Percentiles rank a stretch among this genome's conserved stretches.
These are phyloP conservation scores for Colletotrichum liriopes DNA, from an alignment of 2,329 filamentous ascomycete species.

Conservation along the genomic window DNA sequence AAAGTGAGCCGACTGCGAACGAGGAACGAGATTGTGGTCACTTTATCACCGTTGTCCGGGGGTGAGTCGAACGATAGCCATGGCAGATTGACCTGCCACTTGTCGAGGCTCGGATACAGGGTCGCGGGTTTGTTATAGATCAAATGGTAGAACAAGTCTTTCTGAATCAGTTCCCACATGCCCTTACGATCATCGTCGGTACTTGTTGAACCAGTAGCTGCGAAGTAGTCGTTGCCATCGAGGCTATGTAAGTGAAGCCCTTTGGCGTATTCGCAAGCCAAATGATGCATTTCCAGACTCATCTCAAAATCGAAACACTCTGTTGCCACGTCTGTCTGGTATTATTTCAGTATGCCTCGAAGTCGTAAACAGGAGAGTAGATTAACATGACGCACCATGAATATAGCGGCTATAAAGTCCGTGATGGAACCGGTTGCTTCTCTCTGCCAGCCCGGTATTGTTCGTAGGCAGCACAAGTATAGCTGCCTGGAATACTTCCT, in stretches of 20 bases:
- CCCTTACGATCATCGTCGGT: constrained; percentile 48
- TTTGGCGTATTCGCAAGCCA: constrained; percentile 51
- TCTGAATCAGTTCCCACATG: constrained; percentile 53
- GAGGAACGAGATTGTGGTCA: constrained; percentile 50
- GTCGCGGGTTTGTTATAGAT: constrained; percentile 51
- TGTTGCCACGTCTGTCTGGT: constrained; percentile 48
- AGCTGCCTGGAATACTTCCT: constrained; percentile 46
- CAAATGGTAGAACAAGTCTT: constrained; percentile 52
- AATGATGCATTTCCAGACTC: constrained; percentile 50
- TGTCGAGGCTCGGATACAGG: constrained; percentile 46
- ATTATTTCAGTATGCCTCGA: rapidly evolving
- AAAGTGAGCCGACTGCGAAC: constrained; percentile 50
- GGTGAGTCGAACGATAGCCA: constrained; percentile 49
- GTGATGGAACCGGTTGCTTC: constrained; percentile 51
- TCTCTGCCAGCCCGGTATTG: constrained; percentile 50
- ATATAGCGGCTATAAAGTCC: constrained; percentile 51
- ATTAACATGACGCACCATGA: constrained; percentile 44
- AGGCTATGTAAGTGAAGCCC: constrained; percentile 51
- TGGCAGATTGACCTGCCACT: constrained; percentile 53
- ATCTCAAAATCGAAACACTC: constrained; percentile 53
- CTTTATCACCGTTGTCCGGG: constrained; percentile 42
- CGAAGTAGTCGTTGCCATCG: constrained; percentile 46
- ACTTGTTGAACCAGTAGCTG: constrained; percentile 6
- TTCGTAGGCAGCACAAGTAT: constrained; percentile 51
- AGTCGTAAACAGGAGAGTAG: not conserved